Conservation (phyloP, 225 moss, liverwort and hornwort genomes). For the Pseudisothecium myosuroides region DNA sequence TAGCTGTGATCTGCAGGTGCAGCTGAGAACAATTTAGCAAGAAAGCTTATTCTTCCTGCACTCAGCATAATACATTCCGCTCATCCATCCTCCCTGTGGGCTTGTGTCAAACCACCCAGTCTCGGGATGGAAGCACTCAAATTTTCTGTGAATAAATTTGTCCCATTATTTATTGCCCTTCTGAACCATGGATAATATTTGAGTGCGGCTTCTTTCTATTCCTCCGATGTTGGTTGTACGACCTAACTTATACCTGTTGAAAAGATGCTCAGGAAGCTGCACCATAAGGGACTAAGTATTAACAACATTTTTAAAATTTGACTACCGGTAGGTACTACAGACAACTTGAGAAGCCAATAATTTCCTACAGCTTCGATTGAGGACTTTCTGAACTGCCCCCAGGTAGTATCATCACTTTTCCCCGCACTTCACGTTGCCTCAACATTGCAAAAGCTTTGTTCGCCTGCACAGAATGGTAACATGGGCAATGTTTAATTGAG, state of each 20-base stretch:
- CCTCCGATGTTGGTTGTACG: background rate
- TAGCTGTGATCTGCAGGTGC: background rate
- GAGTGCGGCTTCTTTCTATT: background rate
- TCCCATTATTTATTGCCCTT: background rate
- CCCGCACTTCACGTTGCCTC: slow-evolving; percentile 64
- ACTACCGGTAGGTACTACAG: background rate
- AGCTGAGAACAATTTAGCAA: background rate
- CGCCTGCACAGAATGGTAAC: slow-evolving; percentile 29
- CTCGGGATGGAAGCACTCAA: background rate
- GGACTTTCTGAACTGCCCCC: background rate
- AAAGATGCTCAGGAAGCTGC: background rate
- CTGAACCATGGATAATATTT: background rate
- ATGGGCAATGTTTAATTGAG: background rate
- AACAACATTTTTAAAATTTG: background rate
- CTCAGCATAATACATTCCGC: background rate
- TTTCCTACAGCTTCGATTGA: slow-evolving; percentile 20
- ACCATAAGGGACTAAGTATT: background rate
- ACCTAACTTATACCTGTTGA: background rate
- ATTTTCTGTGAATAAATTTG: background rate
- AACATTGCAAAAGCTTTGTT: slow-evolving; percentile 68
- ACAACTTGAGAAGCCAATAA: background rate
- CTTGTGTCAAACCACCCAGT: background rate
- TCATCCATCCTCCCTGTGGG: background rate
- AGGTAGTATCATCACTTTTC: slow-evolving; percentile 55
- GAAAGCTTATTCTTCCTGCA: background rate